Percentiles rank a stretch among this genome's conserved stretches.
Evolutionary conservation across 2,329 filamentous ascomycete species (phyloP).

Genomic region (Knoxdaviesia capensis): DNA sequence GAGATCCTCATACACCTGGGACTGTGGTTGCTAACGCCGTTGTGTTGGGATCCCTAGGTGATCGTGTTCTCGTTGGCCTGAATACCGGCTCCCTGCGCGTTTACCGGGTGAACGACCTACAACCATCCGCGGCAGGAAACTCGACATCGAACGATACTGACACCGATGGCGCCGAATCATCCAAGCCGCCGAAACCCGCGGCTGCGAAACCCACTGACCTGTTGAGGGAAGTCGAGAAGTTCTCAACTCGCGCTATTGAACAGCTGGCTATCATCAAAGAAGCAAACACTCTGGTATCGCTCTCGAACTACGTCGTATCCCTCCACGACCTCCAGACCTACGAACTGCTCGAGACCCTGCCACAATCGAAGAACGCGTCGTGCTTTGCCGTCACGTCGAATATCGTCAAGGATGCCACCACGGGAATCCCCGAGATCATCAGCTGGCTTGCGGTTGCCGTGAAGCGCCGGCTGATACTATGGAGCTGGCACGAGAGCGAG

Average conservation of each 20-base stretch:
- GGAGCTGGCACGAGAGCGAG: slow-evolving; percentile 95
- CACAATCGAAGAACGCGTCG: slow-evolving; percentile 70
- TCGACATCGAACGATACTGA: not conserved
- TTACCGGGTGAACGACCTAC: slow-evolving; percentile 66
- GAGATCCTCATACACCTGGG: not conserved
- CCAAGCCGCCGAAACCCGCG: slow-evolving; percentile 10
- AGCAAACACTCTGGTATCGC: slow-evolving; percentile 71
- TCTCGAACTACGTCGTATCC: slow-evolving; percentile 77
- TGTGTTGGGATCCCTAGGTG: slow-evolving; percentile 30
- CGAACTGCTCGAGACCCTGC: slow-evolving; percentile 56
- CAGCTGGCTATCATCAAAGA: slow-evolving; percentile 94
- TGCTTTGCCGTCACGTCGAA: slow-evolving; percentile 90
- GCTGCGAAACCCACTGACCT: slow-evolving; percentile 51
- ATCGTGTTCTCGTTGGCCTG: slow-evolving; percentile 78
- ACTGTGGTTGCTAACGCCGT: not conserved
- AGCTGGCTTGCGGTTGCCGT: slow-evolving; percentile 81
- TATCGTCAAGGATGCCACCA: slow-evolving; percentile 74
- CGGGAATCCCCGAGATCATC: slow-evolving; percentile 81
- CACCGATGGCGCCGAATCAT: slow-evolving; percentile 3
- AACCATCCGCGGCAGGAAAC: slow-evolving; percentile 6
- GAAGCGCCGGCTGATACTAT: slow-evolving; percentile 73
- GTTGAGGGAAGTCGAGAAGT: slow-evolving; percentile 81
- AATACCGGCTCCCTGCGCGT: slow-evolving; percentile 77
- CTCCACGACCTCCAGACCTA: slow-evolving; percentile 81
- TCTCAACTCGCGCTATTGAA: slow-evolving; percentile 74